A percentile compares a stretch with the other conserved stretches of the same genome.
phyloP scores from a whole-genome alignment of 768 basidiomycete species.

The Xerocomellus intermedius region DNA sequence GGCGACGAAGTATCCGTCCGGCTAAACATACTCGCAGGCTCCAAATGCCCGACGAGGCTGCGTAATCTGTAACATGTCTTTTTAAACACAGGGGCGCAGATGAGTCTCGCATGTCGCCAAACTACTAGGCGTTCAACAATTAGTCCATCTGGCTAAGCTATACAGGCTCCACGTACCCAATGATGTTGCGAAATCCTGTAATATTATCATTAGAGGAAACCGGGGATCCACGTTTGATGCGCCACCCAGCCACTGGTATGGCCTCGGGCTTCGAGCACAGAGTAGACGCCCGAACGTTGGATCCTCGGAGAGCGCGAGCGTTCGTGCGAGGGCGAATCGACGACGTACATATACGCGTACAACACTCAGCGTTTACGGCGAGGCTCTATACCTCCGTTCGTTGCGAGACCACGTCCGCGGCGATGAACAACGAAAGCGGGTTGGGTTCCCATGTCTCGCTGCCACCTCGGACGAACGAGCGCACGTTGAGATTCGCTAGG shows the following conservation, averaged over 20 bases:
- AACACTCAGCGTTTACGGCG: too few relatives aligned
- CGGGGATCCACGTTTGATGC: neutral
- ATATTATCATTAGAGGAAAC: too few relatives aligned
- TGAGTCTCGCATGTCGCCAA: too few relatives aligned
- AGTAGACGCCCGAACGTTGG: too few relatives aligned
- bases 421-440: neutral
- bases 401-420: neutral
- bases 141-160: too few relatives aligned
- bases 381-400: neutral
- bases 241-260: neutral
- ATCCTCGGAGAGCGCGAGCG: neutral
- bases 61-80: neutral
- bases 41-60: neutral
- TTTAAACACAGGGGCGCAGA: too few relatives aligned
- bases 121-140: too few relatives aligned
- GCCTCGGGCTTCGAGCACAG: neutral
- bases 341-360: neutral
- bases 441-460: neutral
- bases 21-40: too few relatives aligned
- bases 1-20: too few relatives aligned
- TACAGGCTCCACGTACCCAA: too few relatives aligned
- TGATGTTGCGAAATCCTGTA: too few relatives aligned
- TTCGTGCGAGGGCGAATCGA: neutral
- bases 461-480: slow-evolving; percentile 15
- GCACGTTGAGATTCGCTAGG: slow-evolving; percentile 33